phyloP scores from a whole-genome alignment of 768 basidiomycete genomes.

The Dacryopinax spathularia region DNA sequence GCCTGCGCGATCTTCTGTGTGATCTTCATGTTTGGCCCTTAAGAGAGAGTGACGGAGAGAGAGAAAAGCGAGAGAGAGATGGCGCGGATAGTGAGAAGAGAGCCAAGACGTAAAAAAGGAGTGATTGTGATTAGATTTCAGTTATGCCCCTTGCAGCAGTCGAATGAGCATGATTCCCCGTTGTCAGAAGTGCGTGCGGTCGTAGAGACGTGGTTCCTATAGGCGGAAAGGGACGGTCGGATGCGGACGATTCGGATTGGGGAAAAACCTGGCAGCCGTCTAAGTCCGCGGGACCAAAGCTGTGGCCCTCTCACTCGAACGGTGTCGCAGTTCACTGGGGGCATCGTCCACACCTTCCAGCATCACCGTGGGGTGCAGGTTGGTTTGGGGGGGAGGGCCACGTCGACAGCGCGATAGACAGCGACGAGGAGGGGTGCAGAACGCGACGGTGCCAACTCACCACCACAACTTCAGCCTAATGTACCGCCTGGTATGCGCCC shows the following conservation, averaged over 20 bases:
- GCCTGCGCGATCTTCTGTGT: conserved; percentile 84
- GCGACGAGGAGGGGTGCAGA: not conserved
- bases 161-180: conserved; percentile 3
- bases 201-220: too few relatives aligned
- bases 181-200: not conserved
- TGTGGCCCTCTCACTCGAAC: too few relatives aligned
- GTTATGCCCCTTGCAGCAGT: not conserved
- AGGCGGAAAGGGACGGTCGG: not conserved
- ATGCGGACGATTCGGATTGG: not conserved
- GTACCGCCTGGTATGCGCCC: not conserved
- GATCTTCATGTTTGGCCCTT: conserved; percentile 65
- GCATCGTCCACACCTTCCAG: not conserved
- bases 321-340: too few relatives aligned
- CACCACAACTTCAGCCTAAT: not conserved
- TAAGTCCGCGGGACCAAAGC: conserved; percentile 3
- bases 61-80: not conserved
- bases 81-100: not conserved
- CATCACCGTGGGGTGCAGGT: not conserved
- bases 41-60: too few relatives aligned
- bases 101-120: not conserved
- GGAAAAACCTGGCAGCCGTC: conserved; percentile 1
- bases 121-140: not conserved
- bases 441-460: not conserved
- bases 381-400: not conserved
- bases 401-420: not conserved